These are phyloP conservation scores for Phycomyces blakesleeanus DNA, from an alignment of 192 early-diverging fungal genomes.

Conservation along the genomic window DNA sequence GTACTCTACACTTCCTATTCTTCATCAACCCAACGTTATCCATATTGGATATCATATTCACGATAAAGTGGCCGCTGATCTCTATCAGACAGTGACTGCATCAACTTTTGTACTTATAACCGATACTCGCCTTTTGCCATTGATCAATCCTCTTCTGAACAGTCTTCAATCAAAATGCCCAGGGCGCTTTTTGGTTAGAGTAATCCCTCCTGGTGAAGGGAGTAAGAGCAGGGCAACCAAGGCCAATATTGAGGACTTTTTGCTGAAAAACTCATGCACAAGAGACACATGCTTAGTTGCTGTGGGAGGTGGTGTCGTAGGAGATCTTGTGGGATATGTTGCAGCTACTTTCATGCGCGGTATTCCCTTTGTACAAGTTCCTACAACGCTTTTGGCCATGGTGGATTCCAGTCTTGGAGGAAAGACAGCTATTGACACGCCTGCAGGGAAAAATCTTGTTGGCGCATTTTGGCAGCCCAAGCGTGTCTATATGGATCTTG, in stretches of 20 bases:
- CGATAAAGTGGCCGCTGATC: slow-evolving; percentile 65
- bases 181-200: slow-evolving; percentile 66
- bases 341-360: slow-evolving; percentile 98
- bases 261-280: slow-evolving; percentile 76
- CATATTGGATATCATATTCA: slow-evolving; percentile 77
- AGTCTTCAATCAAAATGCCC: slow-evolving; percentile 40
- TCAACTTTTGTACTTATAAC: slow-evolving; percentile 87
- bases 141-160: slow-evolving; percentile 57
- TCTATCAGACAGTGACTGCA: slow-evolving; percentile 57
- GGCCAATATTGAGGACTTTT: slow-evolving; percentile 83
- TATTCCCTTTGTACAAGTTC: slow-evolving; percentile 87
- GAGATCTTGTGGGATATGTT: slow-evolving; percentile 90
- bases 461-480: slow-evolving; percentile 97
- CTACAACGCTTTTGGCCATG: slow-evolving; percentile 94
- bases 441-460: slow-evolving; percentile 90
- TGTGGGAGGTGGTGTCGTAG: slow-evolving; percentile 93
- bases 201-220: slow-evolving; percentile 82
- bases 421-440: slow-evolving; percentile 93
- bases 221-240: slow-evolving; percentile 86
- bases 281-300: slow-evolving; percentile 88
- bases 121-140: slow-evolving; percentile 75
- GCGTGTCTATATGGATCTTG: slow-evolving; percentile 85
- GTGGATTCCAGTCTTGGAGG: slow-evolving; percentile 96
- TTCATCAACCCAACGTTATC: slow-evolving; percentile 61
- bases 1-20: background rate